phyloP scores from a whole-genome alignment of 768 basidiomycete species.

The Suillus alpinus region DNA sequence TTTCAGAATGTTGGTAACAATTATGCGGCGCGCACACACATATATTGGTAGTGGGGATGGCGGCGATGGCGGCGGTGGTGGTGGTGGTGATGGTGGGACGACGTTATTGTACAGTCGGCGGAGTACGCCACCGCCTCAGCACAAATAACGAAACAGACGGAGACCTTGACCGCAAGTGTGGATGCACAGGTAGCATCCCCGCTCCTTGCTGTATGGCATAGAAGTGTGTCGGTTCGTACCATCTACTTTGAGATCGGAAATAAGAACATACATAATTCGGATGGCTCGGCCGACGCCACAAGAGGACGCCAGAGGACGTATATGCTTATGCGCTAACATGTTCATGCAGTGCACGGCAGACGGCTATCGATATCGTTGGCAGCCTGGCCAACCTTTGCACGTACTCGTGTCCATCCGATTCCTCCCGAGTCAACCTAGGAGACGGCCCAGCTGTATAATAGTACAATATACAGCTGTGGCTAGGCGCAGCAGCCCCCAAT shows the following conservation, averaged over 20 bases:
- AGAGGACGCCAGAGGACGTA: neutral
- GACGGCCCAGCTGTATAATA: neutral
- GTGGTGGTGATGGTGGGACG: neutral
- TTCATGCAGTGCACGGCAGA: neutral
- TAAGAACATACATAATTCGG: neutral
- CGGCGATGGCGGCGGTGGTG: neutral
- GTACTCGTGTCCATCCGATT: neutral
- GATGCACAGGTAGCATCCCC: neutral
- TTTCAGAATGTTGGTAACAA: neutral
- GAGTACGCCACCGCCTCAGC: neutral
- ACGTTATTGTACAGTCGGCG: neutral
- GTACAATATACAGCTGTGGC: neutral
- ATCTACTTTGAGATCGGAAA: neutral
- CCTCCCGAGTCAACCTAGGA: neutral
- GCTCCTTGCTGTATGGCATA: neutral
- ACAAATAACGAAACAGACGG: too few species aligned
- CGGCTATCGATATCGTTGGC: neutral
- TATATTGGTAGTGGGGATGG: too few species aligned
- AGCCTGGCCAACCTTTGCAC: neutral
- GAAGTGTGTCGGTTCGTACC: neutral
- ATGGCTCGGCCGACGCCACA: neutral
- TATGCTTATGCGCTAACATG: neutral
- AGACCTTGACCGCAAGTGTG: too few species aligned
- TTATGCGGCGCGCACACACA: neutral
- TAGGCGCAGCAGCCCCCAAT: neutral